Evolutionary conservation across 2,329 filamentous ascomycete species (phyloP), one percentile per base, ranked within the genome.

Genomic region (Paracamarosporium sp.): DNA sequence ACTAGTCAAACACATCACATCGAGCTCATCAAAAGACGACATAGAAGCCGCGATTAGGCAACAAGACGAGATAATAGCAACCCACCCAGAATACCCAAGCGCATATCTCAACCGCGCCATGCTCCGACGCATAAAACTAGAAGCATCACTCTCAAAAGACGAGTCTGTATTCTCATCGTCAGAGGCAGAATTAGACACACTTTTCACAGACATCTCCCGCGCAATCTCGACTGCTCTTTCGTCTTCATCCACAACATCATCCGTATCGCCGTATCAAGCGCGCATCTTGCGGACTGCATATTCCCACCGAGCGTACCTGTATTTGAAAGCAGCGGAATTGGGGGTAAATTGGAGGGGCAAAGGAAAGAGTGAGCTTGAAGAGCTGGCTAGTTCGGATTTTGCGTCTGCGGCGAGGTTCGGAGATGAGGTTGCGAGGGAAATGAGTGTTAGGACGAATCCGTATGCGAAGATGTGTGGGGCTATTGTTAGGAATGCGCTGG

Each of bases 31-130:
- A 13, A 24, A 25, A 2, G 1, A 45, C 4, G 50, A 43, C 4
- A 64, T 74, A 33, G 56, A 67, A 5, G 45, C 56, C 12, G 69
- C 66, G 17, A 62, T 72, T 3, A 24, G 27, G 9, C 74, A 79
- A 5, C 78, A 93, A 5, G 81, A 82, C 28, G 70, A 75, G 2
- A 79, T 92, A 30, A 84, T 92, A 38, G 68, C 78, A 2, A 75
- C 83, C 24, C 72, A 86, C 52, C 88, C 90, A 3, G 75, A 79
- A 30, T 93, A 93, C 74, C 89, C 90, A 22, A 91, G 88, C 61
- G 89, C 87, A 5, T 84, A 86, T 56, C 90, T 92, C 72, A 93
- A 94, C 75, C 83, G 90, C 48, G 90, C 88, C 2, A 91, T 93
- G 73, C 82, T 88, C 8, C 66, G 84, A 28, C 79, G 89, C 22